phyloP scores from a whole-genome alignment of 2,329 filamentous ascomycete species.

The Hirsutella rhossiliensis region DNA sequence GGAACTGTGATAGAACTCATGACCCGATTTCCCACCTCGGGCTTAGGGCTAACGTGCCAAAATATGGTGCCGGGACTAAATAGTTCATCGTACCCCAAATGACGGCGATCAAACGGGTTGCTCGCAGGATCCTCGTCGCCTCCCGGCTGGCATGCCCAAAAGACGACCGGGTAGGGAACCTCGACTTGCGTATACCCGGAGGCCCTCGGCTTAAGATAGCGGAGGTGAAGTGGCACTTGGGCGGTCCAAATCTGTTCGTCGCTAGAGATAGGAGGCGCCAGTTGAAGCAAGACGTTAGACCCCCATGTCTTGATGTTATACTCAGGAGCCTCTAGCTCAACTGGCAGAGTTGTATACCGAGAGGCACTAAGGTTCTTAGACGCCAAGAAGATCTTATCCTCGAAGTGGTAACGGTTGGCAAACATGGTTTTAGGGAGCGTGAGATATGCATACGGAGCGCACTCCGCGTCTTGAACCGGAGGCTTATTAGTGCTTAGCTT shows the following conservation, averaged over 20 bases:
- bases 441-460: constrained; percentile 66
- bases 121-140: constrained; percentile 54
- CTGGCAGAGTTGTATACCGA: constrained; percentile 58
- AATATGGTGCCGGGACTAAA: constrained; percentile 71
- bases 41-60: constrained; percentile 58
- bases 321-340: constrained; percentile 82
- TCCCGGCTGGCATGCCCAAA: constrained; percentile 74
- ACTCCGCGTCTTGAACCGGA: constrained; percentile 43
- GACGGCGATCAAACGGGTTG: constrained; percentile 77
- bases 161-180: constrained; percentile 73
- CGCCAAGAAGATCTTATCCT: constrained; percentile 61
- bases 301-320: constrained; percentile 73
- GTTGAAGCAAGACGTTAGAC: constrained; percentile 63
- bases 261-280: constrained; percentile 39
- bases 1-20: constrained; percentile 49
- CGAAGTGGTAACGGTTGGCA: constrained; percentile 76
- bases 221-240: constrained; percentile 71
- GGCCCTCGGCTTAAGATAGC: constrained; percentile 58
- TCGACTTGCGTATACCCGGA: constrained; percentile 41
- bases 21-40: constrained; percentile 25
- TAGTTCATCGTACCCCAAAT: constrained; percentile 74
- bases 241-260: constrained; percentile 44
- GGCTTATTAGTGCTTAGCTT: constrained; percentile 41
- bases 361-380: constrained; percentile 67
- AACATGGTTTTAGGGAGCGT: constrained; percentile 76